Percentiles rank a stretch among this genome's conserved stretches.
phyloP scores from a whole-genome alignment of 495 filamentous ascomycete genomes.

The Ascobolus immersus region DNA sequence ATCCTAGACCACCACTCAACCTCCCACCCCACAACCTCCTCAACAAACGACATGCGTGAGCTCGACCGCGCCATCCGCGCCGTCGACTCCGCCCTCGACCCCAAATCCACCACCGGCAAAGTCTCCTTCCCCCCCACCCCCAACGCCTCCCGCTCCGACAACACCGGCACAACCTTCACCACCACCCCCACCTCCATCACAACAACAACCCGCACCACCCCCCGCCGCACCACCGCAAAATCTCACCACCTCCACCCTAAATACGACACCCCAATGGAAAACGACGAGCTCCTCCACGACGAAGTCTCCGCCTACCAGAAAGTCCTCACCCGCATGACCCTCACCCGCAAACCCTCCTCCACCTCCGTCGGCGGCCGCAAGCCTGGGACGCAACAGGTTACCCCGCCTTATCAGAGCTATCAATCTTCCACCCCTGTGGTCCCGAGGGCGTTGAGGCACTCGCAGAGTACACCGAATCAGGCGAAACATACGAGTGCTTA shows the following conservation, averaged over 20 bases:
- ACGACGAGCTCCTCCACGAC: conserved; percentile 83
- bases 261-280: conserved; percentile 88
- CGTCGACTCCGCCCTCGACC: conserved; percentile 28
- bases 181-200: conserved; percentile 44
- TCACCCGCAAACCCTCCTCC: conserved; percentile 29
- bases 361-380: conserved; percentile 27
- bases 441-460: conserved; percentile 24
- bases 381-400: conserved; percentile 14
- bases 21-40: conserved; percentile 25
- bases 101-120: no score
- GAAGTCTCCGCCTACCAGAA: no score
- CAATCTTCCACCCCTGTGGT: conserved; percentile 14
- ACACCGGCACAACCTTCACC: conserved; percentile 42
- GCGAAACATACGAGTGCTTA: no score
- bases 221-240: conserved; percentile 52
- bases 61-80: conserved; percentile 59
- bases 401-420: not conserved
- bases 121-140: conserved; percentile 27
- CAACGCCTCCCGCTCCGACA: conserved; percentile 28
- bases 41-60: conserved; percentile 36
- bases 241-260: conserved; percentile 51
- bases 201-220: no score
- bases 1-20: conserved; percentile 47
- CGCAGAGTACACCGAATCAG: no score
- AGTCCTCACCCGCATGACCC: conserved; percentile 32